These are phyloP conservation scores for Phytophthora syringae DNA, from an alignment of 352 stramenopile species.

Conservation along the genomic window DNA sequence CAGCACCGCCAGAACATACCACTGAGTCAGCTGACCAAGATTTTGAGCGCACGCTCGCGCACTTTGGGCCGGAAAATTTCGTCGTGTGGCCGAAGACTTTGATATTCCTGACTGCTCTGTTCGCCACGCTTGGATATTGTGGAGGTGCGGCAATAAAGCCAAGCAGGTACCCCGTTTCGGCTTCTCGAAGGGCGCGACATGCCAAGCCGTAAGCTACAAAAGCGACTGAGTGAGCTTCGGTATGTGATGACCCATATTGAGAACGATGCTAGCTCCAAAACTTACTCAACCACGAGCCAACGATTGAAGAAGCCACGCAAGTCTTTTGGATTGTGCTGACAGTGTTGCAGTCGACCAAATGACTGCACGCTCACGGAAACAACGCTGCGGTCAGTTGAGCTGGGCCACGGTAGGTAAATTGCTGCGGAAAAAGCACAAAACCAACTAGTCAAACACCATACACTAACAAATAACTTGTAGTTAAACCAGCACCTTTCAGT, in stretches of 20 bases:
- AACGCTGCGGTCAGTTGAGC: constrained; percentile 3
- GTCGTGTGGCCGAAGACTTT: constrained; percentile 6
- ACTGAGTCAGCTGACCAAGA: background rate
- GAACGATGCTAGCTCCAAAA: background rate
- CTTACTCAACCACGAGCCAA: background rate
- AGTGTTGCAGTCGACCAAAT: constrained; percentile 2
- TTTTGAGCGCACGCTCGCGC: background rate
- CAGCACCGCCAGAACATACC: background rate
- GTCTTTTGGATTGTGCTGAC: constrained; percentile 1
- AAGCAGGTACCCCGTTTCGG: constrained; percentile 6
- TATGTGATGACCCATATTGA: constrained; percentile 9
- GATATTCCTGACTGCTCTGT: constrained; percentile 12
- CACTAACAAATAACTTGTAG: no score
- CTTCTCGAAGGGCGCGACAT: constrained; percentile 6
- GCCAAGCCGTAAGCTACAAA: constrained; percentile 10
- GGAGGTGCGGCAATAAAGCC: constrained; percentile 11
- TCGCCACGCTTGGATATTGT: background rate
- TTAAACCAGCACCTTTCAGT: no score
- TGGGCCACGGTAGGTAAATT: constrained; percentile 4
- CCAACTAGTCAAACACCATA: no score
- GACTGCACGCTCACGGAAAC: constrained; percentile 2
- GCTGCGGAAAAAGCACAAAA: background rate
- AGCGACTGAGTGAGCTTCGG: constrained; percentile 11
- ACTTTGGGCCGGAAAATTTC: constrained; percentile 17
- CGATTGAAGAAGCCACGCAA: constrained; percentile 4